These are phyloP conservation scores for Pascua sp. DNA, from an alignment of 1,284 basidiomycete species.

Conservation along the genomic window DNA sequence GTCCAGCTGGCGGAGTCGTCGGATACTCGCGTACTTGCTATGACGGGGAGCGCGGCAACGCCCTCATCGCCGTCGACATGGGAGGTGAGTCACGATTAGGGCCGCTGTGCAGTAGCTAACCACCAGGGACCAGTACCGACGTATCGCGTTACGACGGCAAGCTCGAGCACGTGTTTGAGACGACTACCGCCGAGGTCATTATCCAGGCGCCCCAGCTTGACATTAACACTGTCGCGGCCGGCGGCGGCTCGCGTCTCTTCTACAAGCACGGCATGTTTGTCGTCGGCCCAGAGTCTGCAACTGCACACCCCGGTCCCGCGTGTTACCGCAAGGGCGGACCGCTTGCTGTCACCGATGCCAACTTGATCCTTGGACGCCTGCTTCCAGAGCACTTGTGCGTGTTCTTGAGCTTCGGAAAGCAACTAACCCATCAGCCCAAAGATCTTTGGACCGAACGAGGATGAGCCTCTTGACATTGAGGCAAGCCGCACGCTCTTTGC, in stretches of 20 bases:
- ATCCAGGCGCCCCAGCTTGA: slow-evolving; percentile 71
- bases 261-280: slow-evolving; percentile 39
- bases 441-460: slow-evolving; percentile 53
- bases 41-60: slow-evolving; percentile 29
- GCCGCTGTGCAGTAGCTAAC: background rate
- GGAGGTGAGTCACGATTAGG: slow-evolving; percentile 54
- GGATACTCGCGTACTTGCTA: slow-evolving; percentile 49
- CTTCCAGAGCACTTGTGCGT: slow-evolving; percentile 54
- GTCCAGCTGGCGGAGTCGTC: slow-evolving; percentile 56
- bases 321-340: slow-evolving; percentile 45
- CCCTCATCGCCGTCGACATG: slow-evolving; percentile 51
- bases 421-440: slow-evolving; percentile 19
- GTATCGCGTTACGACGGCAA: slow-evolving; percentile 42
- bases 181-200: slow-evolving; percentile 70
- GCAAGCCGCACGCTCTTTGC: slow-evolving; percentile 46
- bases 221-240: slow-evolving; percentile 43
- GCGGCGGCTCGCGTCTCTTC: slow-evolving; percentile 42
- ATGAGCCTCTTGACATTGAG: slow-evolving; percentile 51
- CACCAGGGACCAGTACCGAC: slow-evolving; percentile 63
- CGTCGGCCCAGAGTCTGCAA: slow-evolving; percentile 39
- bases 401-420: too few relatives aligned
- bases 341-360: slow-evolving; percentile 46
- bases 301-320: slow-evolving; percentile 52
- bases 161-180: slow-evolving; percentile 50
- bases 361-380: slow-evolving; percentile 44